A percentile compares a stretch with the other conserved stretches of the same genome.
Evolutionary conservation across 352 stramenopile species (phyloP).

Genomic region (Aphanomyces stellatus): DNA sequence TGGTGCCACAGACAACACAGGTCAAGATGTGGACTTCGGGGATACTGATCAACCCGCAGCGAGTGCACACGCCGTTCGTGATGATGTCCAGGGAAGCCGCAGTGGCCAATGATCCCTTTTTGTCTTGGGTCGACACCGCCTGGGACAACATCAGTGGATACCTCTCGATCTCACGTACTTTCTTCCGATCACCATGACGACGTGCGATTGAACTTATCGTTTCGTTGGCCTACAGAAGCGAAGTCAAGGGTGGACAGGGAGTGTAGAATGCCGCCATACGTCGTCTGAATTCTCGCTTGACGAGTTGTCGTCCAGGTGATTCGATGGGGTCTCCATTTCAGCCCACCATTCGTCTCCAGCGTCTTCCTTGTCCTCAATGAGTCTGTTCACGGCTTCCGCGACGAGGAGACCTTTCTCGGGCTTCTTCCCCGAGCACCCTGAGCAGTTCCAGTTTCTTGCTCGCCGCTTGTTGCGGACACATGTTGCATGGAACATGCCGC

Average conservation of each 20-base stretch:
- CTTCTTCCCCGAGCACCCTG: background rate
- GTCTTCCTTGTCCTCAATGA: slow-evolving; percentile 5
- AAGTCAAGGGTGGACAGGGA: background rate
- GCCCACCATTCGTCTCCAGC: slow-evolving; percentile 4
- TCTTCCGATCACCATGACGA: background rate
- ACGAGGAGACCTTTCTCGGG: slow-evolving; percentile 12
- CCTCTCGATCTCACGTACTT: no score
- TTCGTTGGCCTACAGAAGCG: background rate
- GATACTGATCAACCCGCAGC: slow-evolving; percentile 16
- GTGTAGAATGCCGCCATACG: no score
- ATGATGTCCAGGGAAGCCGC: background rate
- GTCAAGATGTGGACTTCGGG: slow-evolving; percentile 10
- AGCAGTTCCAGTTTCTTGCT: slow-evolving; percentile 9
- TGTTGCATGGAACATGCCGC: slow-evolving; percentile 14
- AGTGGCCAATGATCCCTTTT: no score
- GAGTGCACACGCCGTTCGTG: slow-evolving; percentile 8
- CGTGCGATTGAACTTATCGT: background rate
- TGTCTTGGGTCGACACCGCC: no score
- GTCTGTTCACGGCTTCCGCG: slow-evolving; percentile 17
- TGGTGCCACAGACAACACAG: background rate
- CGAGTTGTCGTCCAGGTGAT: background rate
- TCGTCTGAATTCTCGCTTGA: background rate
- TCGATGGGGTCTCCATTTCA: slow-evolving; percentile 3
- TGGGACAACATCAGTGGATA: no score
- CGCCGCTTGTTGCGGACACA: slow-evolving; percentile 18